Evolutionary conservation across 1,284 basidiomycete genomes (phyloP), one percentile per base, ranked within the genome.

Genomic region (Tilletia indica): DNA sequence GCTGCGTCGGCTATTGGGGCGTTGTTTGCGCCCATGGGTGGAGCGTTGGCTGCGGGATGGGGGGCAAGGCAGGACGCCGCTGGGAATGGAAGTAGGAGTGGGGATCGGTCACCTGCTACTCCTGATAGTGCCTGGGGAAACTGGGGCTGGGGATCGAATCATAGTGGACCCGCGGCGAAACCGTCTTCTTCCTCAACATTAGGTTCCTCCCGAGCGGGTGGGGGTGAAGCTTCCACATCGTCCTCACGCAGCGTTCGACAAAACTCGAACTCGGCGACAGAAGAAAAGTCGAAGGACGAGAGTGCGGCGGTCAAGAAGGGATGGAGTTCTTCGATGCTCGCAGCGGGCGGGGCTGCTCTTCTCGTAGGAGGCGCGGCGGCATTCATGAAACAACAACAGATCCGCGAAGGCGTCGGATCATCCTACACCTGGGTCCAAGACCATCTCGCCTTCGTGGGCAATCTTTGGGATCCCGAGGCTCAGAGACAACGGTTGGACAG

Each of bases 401-500:
- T 39, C 89, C 76, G 92, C 2, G 92, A 91, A 79, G 87, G 87
- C 16, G 64, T 79, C 64, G 73, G 77, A 48, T 77, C 76, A 8
- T 75, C 80, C 8, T 83, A 80, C 58, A 71, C 74, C 25, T 95
- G 91, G 90, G 89, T 91, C 3, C 89, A 88, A 25, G 94, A 96
- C 75, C 95, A 98, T 84, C 89, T 97, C 88, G 91, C 91, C 78
- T 98, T 93, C 83, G 91, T 97, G 16, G 89, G 91, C 51, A 93
- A 89, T 75, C 86, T 97, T 12, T 97, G 94, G 94, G 91, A 96
- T 78, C 89, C 90, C 74, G 86, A 88, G 38, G 87, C 86, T 0
- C 86, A 94, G 82, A 87, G 87, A 68, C 85, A 83, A 70, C 88
- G 95, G 38, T 79, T 95, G 69, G 88, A 90, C 42, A 86, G 85